Evolutionary conservation across 495 filamentous ascomycete genomes (phyloP).

Genomic region (Penicillium arizonense): DNA sequence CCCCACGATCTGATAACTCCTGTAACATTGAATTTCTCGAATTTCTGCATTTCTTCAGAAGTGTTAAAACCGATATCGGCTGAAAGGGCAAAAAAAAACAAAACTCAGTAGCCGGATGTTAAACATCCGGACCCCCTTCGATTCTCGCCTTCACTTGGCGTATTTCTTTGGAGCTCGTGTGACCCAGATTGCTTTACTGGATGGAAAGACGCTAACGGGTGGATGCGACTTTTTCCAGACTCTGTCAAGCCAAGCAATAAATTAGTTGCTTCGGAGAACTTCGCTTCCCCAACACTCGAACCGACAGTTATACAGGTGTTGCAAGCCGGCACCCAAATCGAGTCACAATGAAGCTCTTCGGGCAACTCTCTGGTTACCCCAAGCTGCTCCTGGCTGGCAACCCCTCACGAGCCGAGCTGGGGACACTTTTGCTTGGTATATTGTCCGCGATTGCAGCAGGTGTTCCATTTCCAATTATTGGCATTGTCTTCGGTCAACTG

Average conservation of each 20-base stretch:
- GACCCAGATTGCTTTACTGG: neutral
- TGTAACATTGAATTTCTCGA: conserved; percentile 5
- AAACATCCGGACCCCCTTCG: conserved; percentile 3
- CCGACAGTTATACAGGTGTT: neutral
- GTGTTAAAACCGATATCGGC: conserved; percentile 9
- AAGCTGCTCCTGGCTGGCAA: conserved; percentile 39
- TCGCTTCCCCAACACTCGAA: conserved; percentile 7
- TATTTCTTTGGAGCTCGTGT: neutral
- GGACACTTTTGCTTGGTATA: conserved; percentile 36
- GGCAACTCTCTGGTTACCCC: conserved; percentile 39
- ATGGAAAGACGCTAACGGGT: conserved; percentile 8
- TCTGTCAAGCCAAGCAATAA: conserved; percentile 11
- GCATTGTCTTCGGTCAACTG: conserved; percentile 66
- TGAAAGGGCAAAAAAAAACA: neutral
- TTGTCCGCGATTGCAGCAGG: conserved; percentile 58
- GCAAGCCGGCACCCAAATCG: neutral
- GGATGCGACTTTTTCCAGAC: conserved; percentile 2
- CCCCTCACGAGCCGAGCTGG: conserved; percentile 17
- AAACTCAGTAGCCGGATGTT: neutral
- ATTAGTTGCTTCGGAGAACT: conserved; percentile 1
- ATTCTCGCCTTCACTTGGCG: neutral
- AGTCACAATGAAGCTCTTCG: conserved; percentile 27
- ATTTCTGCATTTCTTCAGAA: neutral
- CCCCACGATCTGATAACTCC: conserved; percentile 8
- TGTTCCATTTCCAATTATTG: conserved; percentile 66